Evolutionary conservation across 1,284 basidiomycete species (phyloP).

Genomic region (Trametes versicolor): DNA sequence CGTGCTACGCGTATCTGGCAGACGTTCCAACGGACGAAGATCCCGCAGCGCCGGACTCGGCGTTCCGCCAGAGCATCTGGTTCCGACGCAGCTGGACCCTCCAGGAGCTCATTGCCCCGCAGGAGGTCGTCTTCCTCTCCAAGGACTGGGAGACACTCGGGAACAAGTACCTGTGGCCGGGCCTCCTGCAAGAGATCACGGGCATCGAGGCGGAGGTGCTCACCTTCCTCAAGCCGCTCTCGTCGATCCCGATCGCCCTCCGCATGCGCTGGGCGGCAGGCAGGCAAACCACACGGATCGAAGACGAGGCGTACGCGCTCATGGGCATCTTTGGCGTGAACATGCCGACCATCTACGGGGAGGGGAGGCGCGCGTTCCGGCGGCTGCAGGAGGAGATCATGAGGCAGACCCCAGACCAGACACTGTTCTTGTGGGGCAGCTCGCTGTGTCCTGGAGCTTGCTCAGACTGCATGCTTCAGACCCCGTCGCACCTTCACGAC

Average conservation of each 20-base stretch:
- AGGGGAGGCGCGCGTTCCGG: conserved; percentile 12
- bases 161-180: conserved; percentile 16
- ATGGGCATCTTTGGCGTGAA: conserved; percentile 15
- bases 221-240: conserved; percentile 13
- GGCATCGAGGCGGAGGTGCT: conserved; percentile 16
- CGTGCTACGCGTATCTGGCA: conserved; percentile 13
- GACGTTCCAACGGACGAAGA: conserved; percentile 11
- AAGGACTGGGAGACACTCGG: conserved; percentile 5
- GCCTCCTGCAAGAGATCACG: conserved; percentile 11
- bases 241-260: conserved; percentile 8
- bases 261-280: conserved; percentile 15
- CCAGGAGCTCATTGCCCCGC: conserved; percentile 17
- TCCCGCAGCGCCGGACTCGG: conserved; percentile 2
- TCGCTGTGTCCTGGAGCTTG: conserved; percentile 2
- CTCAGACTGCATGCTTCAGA: neutral
- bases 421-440: conserved; percentile 11
- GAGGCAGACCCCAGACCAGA: conserved; percentile 20
- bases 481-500: conserved; percentile 5
- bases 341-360: conserved; percentile 18
- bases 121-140: conserved; percentile 13
- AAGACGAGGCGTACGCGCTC: conserved; percentile 17
- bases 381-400: conserved; percentile 17
- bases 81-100: conserved; percentile 15
- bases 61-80: conserved; percentile 12
- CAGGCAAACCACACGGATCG: conserved; percentile 2